A percentile compares a stretch with the other conserved stretches of the same genome.
These are phyloP conservation scores for Botrytis fragariae DNA, from an alignment of 2,329 filamentous ascomycete species.

Conservation along the genomic window DNA sequence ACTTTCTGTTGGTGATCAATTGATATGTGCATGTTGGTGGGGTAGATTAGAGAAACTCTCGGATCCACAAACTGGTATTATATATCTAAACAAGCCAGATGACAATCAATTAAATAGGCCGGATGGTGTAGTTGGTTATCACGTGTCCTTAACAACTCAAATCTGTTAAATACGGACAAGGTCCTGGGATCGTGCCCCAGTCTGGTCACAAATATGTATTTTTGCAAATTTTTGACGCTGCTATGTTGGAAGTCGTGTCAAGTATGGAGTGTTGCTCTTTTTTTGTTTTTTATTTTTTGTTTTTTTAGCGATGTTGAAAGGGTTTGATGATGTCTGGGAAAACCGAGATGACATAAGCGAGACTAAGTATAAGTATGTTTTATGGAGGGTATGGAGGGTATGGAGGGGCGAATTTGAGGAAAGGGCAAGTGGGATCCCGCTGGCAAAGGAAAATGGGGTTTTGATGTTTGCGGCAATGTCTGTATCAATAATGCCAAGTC, in stretches of 20 bases:
- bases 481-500: not conserved
- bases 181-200: constrained; percentile 10
- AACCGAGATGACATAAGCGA: not conserved
- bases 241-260: too few species aligned
- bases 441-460: not conserved
- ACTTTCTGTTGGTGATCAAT: not conserved
- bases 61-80: accelerated
- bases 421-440: not conserved
- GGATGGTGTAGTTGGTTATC: constrained; percentile 23
- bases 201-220: not conserved
- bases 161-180: constrained; percentile 7
- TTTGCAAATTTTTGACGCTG: not conserved
- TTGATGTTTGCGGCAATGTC: not conserved
- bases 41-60: too few species aligned
- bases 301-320: not conserved
- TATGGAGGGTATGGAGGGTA: too few species aligned
- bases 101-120: not conserved
- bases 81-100: accelerated
- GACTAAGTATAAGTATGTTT: not conserved
- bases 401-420: not conserved
- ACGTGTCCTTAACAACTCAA: constrained; percentile 17
- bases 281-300: not conserved
- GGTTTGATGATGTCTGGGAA: not conserved
- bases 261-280: not conserved
- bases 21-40: not conserved